Evolutionary conservation across 2,329 filamentous ascomycete genomes (phyloP), one percentile per base, ranked within the genome.

Genomic region (Colletotrichum sp.): DNA sequence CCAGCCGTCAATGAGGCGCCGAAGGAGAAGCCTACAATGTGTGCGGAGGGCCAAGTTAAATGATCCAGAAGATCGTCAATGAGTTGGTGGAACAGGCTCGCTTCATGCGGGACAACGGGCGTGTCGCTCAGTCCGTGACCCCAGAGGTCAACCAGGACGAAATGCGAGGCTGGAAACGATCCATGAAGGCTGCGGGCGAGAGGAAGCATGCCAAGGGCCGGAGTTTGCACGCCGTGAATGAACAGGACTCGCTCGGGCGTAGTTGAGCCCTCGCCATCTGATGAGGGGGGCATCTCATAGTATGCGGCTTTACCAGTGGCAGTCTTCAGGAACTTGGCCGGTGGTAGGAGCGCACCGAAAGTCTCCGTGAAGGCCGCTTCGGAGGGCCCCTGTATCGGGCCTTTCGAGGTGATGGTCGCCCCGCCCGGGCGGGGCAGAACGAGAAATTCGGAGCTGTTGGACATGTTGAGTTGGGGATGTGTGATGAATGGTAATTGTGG

Each of bases 121-220:
- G 89, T 90, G 8, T 87, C 86, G 32, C 82, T 86, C n/a, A 91
- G 80, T 0, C 89, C 89, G 67, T 91, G 90, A 34, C 89, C 89
- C 88, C 88, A 91, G 13, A 88, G 84, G 71, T 91, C 89, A 16
- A 89, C 21, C 1, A 89, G 80, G 0, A 88, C 85, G 36, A 87
- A 82, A 13, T 87, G 82, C 0, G 87, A 80, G 24, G 24, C 24
- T 24, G 24, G 24, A 5, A 85, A 86, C 0, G 77, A 78, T 0
- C 80, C 44, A 2, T 83, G 81, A 2, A 91, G 81, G 0, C 79
- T 77, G 8, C 77, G 80, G 0, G 84, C 83, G 3, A 90, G 82
- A 0, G 88, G 88, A 0, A 85, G 80, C 68, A 90, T 79, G 26
- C 89, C 88, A 5, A 90, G 79, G 3, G 89, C 87, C 8, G 87